A percentile compares a stretch with the other conserved stretches of the same genome.
These are phyloP conservation scores for Biscogniauxia sp. DNA, from an alignment of 2,329 filamentous ascomycete species.

Conservation along the genomic window DNA sequence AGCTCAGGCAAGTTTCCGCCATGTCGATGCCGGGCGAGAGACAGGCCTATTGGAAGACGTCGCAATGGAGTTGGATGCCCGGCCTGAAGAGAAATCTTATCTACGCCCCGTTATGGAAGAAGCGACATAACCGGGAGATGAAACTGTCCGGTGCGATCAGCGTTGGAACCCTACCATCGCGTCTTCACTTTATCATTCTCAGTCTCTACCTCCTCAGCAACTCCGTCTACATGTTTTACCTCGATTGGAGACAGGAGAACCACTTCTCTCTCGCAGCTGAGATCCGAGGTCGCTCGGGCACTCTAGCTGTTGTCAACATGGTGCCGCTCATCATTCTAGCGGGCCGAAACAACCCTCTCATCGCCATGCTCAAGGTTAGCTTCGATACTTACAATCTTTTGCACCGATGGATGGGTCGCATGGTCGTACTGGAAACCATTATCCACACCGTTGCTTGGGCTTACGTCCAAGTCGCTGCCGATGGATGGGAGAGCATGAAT, in stretches of 20 bases:
- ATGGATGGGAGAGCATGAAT: slow-evolving; percentile 59
- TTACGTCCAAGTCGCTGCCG: slow-evolving; percentile 65
- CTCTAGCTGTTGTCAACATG: slow-evolving; percentile 84
- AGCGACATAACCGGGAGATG: slow-evolving; percentile 67
- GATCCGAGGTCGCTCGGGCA: slow-evolving; percentile 80
- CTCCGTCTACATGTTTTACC: slow-evolving; percentile 58
- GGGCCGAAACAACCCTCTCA: slow-evolving; percentile 89
- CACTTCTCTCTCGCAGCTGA: slow-evolving; percentile 70
- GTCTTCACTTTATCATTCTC: slow-evolving; percentile 60
- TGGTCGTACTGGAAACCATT: slow-evolving; percentile 67
- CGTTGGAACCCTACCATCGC: slow-evolving; percentile 62
- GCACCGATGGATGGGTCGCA: slow-evolving; percentile 78
- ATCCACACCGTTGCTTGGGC: slow-evolving; percentile 73
- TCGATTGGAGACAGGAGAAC: slow-evolving; percentile 59
- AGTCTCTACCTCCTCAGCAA: slow-evolving; percentile 59
- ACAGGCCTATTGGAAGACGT: slow-evolving; percentile 58
- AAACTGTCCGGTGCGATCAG: slow-evolving; percentile 55
- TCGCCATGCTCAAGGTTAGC: slow-evolving; percentile 75
- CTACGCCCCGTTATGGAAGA: slow-evolving; percentile 62
- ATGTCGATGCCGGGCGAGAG: slow-evolving; percentile 52
- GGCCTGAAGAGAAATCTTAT: slow-evolving; percentile 60
- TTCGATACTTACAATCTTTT: slow-evolving; percentile 96
- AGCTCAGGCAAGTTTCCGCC: slow-evolving; percentile 57
- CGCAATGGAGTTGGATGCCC: slow-evolving; percentile 61
- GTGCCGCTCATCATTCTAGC: slow-evolving; percentile 87